phyloP scores from a whole-genome alignment of 108 stramenopile genomes.

The Cyclotella cryptica region DNA sequence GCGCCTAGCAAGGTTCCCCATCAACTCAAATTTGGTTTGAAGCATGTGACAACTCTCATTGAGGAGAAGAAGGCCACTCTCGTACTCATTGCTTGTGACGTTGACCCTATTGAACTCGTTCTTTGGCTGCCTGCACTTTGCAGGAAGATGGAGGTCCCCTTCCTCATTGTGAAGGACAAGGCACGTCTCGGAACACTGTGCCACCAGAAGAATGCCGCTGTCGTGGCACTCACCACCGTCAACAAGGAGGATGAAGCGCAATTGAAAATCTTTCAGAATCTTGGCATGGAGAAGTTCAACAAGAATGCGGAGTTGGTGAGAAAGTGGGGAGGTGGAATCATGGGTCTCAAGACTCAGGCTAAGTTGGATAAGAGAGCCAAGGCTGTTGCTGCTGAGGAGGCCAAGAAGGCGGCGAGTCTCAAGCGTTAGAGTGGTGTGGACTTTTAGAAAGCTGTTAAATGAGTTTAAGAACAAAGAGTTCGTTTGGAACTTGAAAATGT shows the following conservation, averaged over 20 bases:
- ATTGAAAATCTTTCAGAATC: constrained; percentile 79
- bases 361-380: constrained; percentile 98
- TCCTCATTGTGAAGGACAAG: constrained; percentile 99
- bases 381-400: constrained; percentile 94
- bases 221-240: constrained; percentile 89
- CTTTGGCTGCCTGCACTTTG: constrained; percentile 99
- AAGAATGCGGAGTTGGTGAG: constrained; percentile 87
- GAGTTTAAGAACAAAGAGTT: constrained; percentile 35
- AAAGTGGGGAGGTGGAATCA: constrained; percentile 99
- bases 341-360: constrained; percentile 99
- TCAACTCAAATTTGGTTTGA: constrained; percentile 96
- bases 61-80: constrained; percentile 99
- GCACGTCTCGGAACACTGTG: constrained; percentile 97
- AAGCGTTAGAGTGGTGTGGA: constrained; percentile 40
- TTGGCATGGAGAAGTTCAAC: constrained; percentile 96
- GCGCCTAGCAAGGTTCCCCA: constrained; percentile 72
- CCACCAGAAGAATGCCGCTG: constrained; percentile 96
- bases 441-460: no score
- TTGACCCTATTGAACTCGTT: constrained; percentile 99
- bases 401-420: constrained; percentile 95
- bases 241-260: constrained; percentile 92
- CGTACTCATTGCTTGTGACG: constrained; percentile 98
- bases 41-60: constrained; percentile 98
- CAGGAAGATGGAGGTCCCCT: constrained; percentile 99
- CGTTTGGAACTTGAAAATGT: constrained; percentile 30